Conservation (phyloP, 805 yeast species). For the Starmera caribaea region DNA sequence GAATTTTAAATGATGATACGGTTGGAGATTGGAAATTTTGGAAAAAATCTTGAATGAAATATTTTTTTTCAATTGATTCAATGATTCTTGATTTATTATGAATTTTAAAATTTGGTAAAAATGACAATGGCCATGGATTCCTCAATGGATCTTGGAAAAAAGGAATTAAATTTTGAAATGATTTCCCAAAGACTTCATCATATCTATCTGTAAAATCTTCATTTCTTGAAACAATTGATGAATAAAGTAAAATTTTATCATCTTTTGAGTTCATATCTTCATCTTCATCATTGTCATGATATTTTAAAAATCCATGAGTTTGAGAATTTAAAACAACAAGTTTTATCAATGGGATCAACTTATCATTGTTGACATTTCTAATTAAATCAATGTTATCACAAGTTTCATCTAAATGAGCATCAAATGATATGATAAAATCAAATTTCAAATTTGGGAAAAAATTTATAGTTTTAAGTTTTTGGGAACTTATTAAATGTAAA, state of each 20-base stretch:
- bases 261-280: constrained; percentile 11
- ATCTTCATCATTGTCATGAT: constrained; percentile 6
- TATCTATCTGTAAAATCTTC: constrained; percentile 5
- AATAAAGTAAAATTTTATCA: constrained; percentile 16
- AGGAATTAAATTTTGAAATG: constrained; percentile 1
- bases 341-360: constrained; percentile 33
- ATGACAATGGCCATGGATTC: constrained; percentile 4
- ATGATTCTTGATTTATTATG: constrained; percentile 10
- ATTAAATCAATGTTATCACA: constrained; percentile 21
- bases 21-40: constrained; percentile 4
- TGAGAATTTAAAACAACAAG: constrained; percentile 35
- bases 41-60: constrained; percentile 5
- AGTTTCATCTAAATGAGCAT: constrained; percentile 26
- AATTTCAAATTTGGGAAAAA: constrained; percentile 24
- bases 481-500: constrained; percentile 35
- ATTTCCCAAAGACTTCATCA: constrained; percentile 12
- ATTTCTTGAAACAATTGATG: constrained; percentile 13
- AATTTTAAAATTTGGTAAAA: constrained; percentile 8
- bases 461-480: constrained; percentile 26
- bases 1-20: constrained; percentile 2
- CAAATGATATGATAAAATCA: constrained; percentile 40
- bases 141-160: constrained; percentile 6
- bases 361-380: constrained; percentile 11
- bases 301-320: constrained; percentile 28
- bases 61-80: constrained; percentile 11